Conservation (phyloP, 192 early-diverging fungal species). For the Globomyces pollinis-pini region DNA sequence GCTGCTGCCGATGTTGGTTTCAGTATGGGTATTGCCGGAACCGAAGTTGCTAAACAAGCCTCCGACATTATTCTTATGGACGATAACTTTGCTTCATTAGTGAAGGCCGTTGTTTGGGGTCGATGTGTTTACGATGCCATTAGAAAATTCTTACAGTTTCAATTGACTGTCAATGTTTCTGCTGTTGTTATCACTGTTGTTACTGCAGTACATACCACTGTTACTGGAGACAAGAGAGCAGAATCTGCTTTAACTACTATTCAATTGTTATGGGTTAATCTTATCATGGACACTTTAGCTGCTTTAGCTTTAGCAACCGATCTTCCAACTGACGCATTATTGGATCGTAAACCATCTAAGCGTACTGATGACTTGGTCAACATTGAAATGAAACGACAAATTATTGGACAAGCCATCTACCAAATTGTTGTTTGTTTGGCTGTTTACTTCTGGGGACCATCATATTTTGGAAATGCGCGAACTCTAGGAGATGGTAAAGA, state of each 20-base stretch:
- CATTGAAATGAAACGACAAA: conserved; percentile 88
- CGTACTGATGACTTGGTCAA: conserved; percentile 74
- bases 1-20: conserved; percentile 96
- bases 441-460: conserved; percentile 13
- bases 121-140: conserved; percentile 89
- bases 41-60: conserved; percentile 98
- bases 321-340: conserved; percentile 73
- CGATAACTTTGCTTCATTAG: conserved; percentile 83
- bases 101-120: conserved; percentile 93
- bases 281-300: conserved; percentile 92
- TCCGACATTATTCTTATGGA: conserved; percentile 91
- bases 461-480: no score
- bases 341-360: conserved; percentile 68
- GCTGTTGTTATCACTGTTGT: conserved; percentile 32
- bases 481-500: conserved; percentile 18
- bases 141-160: conserved; percentile 95
- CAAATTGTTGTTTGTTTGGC: conserved; percentile 71
- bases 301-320: conserved; percentile 92
- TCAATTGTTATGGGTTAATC: conserved; percentile 90
- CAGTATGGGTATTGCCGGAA: conserved; percentile 98
- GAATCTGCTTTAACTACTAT: conserved; percentile 77
- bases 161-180: conserved; percentile 84
- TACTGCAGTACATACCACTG: conserved; percentile 21
- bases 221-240: conserved; percentile 45
- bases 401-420: conserved; percentile 82